A percentile compares a stretch with the other conserved stretches of the same genome.
Evolutionary conservation across 106 monocot species (phyloP).

Genomic region (Dendrobium catenatum): DNA sequence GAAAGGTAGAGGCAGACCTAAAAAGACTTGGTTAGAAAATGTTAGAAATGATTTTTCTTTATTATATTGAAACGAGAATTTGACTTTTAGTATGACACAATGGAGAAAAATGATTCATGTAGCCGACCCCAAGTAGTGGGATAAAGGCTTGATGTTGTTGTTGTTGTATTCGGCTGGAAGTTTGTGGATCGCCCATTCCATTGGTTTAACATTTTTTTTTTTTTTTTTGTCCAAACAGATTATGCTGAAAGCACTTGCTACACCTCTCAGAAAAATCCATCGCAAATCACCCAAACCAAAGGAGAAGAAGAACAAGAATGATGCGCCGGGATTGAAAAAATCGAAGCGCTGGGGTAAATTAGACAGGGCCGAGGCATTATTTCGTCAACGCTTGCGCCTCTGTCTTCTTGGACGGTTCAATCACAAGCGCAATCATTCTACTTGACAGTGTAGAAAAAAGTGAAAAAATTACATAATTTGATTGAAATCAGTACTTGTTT

Average conservation of each 20-base stretch:
- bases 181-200: too few relatives aligned
- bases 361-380: conserved; percentile 50
- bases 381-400: conserved; percentile 54
- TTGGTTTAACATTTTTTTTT: too few relatives aligned
- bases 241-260: conserved; percentile 58
- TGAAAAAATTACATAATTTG: neutral
- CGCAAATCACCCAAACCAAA: conserved; percentile 31
- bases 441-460: conserved; percentile 16
- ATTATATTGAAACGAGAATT: too few relatives aligned
- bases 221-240: conserved; percentile 25
- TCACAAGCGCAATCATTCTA: conserved; percentile 47
- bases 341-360: conserved; percentile 23
- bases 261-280: conserved; percentile 63
- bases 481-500: neutral
- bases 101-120: too few relatives aligned
- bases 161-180: too few relatives aligned
- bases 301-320: conserved; percentile 38
- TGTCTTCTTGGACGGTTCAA: conserved; percentile 48
- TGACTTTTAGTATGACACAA: too few relatives aligned
- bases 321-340: conserved; percentile 16
- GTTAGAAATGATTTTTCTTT: too few relatives aligned
- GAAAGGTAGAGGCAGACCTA: too few relatives aligned
- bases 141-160: too few relatives aligned
- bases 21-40: too few relatives aligned
- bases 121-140: too few relatives aligned